Evolutionary conservation across 495 filamentous ascomycete species (phyloP), one percentile per base, ranked within the genome.

Genomic region (Penicillium goetzii): DNA sequence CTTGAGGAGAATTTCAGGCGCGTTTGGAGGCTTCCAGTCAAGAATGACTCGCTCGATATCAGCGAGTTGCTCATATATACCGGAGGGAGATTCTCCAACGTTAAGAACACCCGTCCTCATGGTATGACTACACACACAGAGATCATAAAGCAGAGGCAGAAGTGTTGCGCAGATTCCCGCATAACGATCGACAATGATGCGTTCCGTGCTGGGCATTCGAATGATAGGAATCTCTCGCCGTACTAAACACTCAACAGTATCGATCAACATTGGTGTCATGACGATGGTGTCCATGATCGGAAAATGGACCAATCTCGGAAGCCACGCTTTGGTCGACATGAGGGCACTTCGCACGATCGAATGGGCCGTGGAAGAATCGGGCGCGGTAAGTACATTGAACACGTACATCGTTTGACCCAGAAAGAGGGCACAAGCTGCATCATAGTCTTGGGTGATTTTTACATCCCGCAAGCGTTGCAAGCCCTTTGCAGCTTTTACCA

Each of bases 161-260:
- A 76, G 65, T 6, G 74, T 71, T 10, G 67, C 62, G 32, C 63
- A 73, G 40, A 77, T 58, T n/a, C 76, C 76, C 11, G 64, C 67
- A 38, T 71, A 70, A 36, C 74, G 73, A 61, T 78, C 76, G 17
- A 77, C 65, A 30, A 76, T 69, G 23, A 68, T 40, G 30, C 72
- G 70, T 38, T 60, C 67, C 8, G 65, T 61, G n/a, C 28, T 26
- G 26, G 61, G 41, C 19, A 74, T 62, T 34, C 68, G 70, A n/a
- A 76, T 66, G n/a, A 77, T 71, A 11, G 74, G 75, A 11, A 75
- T 36, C 52, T 75, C 68, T 33, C 75, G 75, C 43, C 72, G 67
- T 11, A 67, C 60, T 53, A 77, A 32, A 51, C 71, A 74, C 30
- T 73, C 70, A 15, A 77, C 66, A 17, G 70, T 76, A 50, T 77